Evolutionary conservation across 352 stramenopile genomes (phyloP).

Genomic region (Pythium grandisporangium): DNA sequence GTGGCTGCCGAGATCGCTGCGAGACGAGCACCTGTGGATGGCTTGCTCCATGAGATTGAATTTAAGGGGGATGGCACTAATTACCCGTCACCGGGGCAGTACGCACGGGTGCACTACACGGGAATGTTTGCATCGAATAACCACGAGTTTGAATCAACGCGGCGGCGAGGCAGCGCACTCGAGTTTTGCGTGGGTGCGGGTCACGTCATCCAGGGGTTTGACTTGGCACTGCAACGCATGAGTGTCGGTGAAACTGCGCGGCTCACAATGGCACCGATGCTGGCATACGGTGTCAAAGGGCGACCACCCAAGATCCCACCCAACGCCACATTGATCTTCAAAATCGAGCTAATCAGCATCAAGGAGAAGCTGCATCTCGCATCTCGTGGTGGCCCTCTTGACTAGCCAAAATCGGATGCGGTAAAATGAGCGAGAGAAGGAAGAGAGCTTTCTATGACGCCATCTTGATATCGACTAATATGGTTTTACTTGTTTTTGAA

Average conservation of each 20-base stretch:
- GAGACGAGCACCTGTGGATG: constrained; percentile 25
- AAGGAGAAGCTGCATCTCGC: constrained; percentile 54
- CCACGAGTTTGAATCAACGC: constrained; percentile 56
- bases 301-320: constrained; percentile 54
- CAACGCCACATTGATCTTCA: constrained; percentile 65
- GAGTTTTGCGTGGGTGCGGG: constrained; percentile 69
- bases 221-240: constrained; percentile 63
- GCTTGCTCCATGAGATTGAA: constrained; percentile 34
- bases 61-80: constrained; percentile 50
- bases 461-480: too few species aligned
- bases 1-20: constrained; percentile 32
- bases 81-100: constrained; percentile 51
- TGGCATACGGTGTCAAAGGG: constrained; percentile 70
- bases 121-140: constrained; percentile 38
- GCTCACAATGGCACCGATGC: constrained; percentile 46
- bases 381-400: too few species aligned
- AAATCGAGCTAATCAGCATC: constrained; percentile 74
- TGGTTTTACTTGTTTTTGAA: too few species aligned
- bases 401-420: too few species aligned
- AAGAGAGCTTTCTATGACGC: too few species aligned
- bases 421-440: too few species aligned
- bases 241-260: constrained; percentile 63
- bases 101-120: constrained; percentile 62
- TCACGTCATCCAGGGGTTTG: constrained; percentile 60
- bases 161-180: constrained; percentile 42